Evolutionary conservation across 306 rosid species (phyloP).

Genomic region (Cajanus cajan): DNA sequence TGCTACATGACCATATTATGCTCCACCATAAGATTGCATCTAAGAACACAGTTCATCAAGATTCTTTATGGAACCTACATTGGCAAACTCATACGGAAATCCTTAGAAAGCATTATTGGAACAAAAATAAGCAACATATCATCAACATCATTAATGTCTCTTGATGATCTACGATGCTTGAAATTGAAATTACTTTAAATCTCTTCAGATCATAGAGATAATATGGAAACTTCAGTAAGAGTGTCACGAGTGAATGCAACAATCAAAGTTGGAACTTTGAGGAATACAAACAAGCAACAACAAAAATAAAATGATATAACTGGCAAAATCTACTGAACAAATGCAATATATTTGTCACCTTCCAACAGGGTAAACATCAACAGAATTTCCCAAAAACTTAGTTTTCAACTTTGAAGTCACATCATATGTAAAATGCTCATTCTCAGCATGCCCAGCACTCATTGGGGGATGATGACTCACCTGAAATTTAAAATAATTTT

Average conservation of each 20-base stretch:
- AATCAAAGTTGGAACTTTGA: slow-evolving; percentile 25
- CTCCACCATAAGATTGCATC: neutral
- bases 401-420: slow-evolving; percentile 92
- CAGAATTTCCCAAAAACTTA: slow-evolving; percentile 85
- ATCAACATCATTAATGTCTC: slow-evolving; percentile 1
- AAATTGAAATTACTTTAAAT: slow-evolving; percentile 10
- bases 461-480: slow-evolving; percentile 95
- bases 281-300: neutral
- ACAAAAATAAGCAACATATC: slow-evolving; percentile 8
- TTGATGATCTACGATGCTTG: slow-evolving; percentile 16
- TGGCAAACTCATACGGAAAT: slow-evolving; percentile 21
- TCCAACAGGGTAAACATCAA: slow-evolving; percentile 92
- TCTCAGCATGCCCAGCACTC: slow-evolving; percentile 90
- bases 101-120: slow-evolving; percentile 19
- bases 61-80: slow-evolving; percentile 9
- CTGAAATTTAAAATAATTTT: slow-evolving; percentile 40
- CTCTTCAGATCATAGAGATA: slow-evolving; percentile 18
- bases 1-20: neutral
- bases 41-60: slow-evolving; percentile 18
- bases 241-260: slow-evolving; percentile 11
- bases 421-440: slow-evolving; percentile 82
- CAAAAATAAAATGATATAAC: neutral
- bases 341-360: slow-evolving; percentile 50
- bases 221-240: slow-evolving; percentile 7
- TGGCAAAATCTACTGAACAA: slow-evolving; percentile 1